These are phyloP conservation scores for Fomitopsis pulvina DNA, from an alignment of 768 basidiomycete species.

Conservation along the genomic window DNA sequence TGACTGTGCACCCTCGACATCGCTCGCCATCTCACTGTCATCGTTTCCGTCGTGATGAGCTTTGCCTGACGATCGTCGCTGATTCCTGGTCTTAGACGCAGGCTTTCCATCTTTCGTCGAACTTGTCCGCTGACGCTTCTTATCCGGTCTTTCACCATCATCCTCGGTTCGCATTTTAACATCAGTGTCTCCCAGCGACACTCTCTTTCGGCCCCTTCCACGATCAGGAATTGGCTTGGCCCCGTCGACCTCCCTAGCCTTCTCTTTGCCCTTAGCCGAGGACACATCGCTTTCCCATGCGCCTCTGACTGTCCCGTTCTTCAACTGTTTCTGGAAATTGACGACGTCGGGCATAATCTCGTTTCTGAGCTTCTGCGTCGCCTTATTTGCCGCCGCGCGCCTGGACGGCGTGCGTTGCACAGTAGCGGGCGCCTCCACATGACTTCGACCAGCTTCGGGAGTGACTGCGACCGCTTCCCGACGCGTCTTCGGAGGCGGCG, in stretches of 20 bases:
- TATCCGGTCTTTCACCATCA: slow-evolving; percentile 17
- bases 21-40: slow-evolving; percentile 1
- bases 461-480: slow-evolving; percentile 1
- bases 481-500: background rate
- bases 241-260: slow-evolving; percentile 7
- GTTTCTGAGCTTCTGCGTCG: slow-evolving; percentile 36
- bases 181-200: slow-evolving; percentile 11
- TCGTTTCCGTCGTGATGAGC: slow-evolving; percentile 7
- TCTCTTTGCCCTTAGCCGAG: slow-evolving; percentile 14
- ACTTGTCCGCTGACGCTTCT: slow-evolving; percentile 16
- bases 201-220: slow-evolving; percentile 22
- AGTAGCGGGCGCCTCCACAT: slow-evolving; percentile 6
- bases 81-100: background rate
- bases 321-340: slow-evolving; percentile 63
- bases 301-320: slow-evolving; percentile 25
- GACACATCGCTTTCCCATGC: slow-evolving; percentile 17
- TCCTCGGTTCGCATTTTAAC: slow-evolving; percentile 7
- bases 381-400: slow-evolving; percentile 51
- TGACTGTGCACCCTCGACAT: slow-evolving; percentile 5
- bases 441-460: slow-evolving; percentile 17
- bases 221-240: background rate
- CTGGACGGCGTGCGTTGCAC: slow-evolving; percentile 17
- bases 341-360: slow-evolving; percentile 74
- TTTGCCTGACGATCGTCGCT: slow-evolving; percentile 7
- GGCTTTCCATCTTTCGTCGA: slow-evolving; percentile 3